Percentiles rank a stretch among this genome's conserved stretches.
These are phyloP conservation scores for Amphibolis antarctica DNA, from an alignment of 106 monocot genomes.

Conservation along the genomic window DNA sequence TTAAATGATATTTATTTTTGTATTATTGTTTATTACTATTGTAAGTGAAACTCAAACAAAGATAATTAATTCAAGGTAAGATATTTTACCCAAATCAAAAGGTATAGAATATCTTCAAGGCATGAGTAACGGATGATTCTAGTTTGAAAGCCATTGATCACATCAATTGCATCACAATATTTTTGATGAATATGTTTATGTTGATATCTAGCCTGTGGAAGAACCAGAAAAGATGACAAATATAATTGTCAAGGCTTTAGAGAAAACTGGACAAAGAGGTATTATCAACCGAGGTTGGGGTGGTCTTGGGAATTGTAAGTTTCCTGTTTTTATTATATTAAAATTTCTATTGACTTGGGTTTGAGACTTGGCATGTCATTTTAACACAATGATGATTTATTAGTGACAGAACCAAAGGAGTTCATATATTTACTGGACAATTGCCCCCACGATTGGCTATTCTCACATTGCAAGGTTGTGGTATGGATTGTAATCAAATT, in stretches of 20 bases:
- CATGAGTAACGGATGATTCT: background rate
- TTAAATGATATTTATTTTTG: no score
- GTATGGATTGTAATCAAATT: conserved; percentile 35
- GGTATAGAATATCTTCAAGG: background rate
- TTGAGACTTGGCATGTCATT: background rate
- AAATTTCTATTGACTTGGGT: background rate
- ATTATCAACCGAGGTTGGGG: conserved; percentile 75
- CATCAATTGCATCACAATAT: background rate
- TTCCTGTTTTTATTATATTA: background rate
- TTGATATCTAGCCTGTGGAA: conserved; percentile 26
- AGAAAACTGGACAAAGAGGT: conserved; percentile 24
- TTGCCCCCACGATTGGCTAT: conserved; percentile 95
- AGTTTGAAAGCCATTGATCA: background rate
- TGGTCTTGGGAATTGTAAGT: conserved; percentile 82
- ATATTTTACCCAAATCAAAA: conserved; percentile 22
- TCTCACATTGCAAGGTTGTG: conserved; percentile 92
- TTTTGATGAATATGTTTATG: no score
- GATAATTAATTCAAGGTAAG: no score
- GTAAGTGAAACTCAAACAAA: no score
- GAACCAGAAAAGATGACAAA: conserved; percentile 32
- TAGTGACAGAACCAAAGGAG: conserved; percentile 82
- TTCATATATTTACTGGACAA: conserved; percentile 80
- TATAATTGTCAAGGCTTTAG: conserved; percentile 25
- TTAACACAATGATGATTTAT: conserved; percentile 9
- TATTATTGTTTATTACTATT: no score